Base-by-base conservation (phyloP, 108 stramenopile genomes). In the Cyclotella choctawhatcheeana region DNA sequence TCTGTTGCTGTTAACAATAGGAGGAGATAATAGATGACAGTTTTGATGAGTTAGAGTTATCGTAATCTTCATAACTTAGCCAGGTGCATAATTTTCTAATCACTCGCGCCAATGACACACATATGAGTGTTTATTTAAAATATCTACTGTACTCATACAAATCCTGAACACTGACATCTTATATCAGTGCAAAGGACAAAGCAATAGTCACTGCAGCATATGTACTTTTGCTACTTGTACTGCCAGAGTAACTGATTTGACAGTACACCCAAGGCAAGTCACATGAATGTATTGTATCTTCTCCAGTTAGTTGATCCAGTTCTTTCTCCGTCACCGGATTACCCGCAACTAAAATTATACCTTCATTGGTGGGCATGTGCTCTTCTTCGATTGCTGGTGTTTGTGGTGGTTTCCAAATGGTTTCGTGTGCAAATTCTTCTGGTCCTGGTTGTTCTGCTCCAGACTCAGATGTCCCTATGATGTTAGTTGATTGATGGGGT, bases 211-310 rank as follows among this genome's bases (percentile, higher is more conserved):
- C 17, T 29, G 30, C 2, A 64, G 12, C 7, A 27, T 30, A 30
- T 2, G 0, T 35, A 27, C 7, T 3, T 14, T 3, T 25, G 40
- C 60, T 30, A 17, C 29, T 29, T 47, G 31, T 35, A 2, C 6
- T 33, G 0, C 40, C 18, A 24, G 33, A 24, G 6, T 20, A 32
- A 18, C 34, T 34, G 34, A 30, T 31, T 35, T 22, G 16, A 27
- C 65, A 67, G 35, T 67, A 67, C 0, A 67, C 65, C 65, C 65
- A 67, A 2, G 65, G 65, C 20, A 67, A 22, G 21, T 32, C 37
- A 21, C 65, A 67, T 7, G 24, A 30, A 33, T 52, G 26, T 3
- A 27, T 26, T 18, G 25, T 44, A 27, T n/a, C 24, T 27, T 63
- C 24, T 3, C 3, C 18, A 25, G 25, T 22, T 13, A 47, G 26